Conservation (phyloP, 225 moss, liverwort and hornwort species). For the Pseudisothecium myosuroides region DNA sequence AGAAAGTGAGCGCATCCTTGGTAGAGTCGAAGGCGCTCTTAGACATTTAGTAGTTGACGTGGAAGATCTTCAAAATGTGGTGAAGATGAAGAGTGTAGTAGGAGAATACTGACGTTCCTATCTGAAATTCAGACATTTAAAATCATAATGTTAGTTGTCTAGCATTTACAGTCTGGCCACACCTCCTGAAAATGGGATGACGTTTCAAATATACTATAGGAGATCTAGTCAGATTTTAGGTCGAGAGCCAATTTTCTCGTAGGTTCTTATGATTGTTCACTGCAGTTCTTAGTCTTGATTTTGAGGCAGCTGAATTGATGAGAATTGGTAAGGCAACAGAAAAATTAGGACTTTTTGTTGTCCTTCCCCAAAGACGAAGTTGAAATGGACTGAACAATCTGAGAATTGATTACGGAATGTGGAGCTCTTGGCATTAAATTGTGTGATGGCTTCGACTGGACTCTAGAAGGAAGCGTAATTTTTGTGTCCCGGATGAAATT, state of each 20-base stretch:
- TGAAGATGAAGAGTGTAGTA: slow-evolving; percentile 10
- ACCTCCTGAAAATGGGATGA: neutral
- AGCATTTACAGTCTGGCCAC: neutral
- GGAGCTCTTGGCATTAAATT: neutral
- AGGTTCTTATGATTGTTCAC: neutral
- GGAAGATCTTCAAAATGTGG: slow-evolving; percentile 37
- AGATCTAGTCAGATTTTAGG: neutral
- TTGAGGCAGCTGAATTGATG: neutral
- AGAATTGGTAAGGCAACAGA: neutral
- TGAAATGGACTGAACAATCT: neutral
- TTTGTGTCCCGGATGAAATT: neutral
- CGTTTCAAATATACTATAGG: neutral
- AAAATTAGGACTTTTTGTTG: neutral
- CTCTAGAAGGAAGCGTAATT: neutral
- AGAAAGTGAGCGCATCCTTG: slow-evolving; percentile 38
- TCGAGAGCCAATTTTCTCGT: neutral
- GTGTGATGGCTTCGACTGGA: neutral
- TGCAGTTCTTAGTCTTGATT: neutral
- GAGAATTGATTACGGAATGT: neutral
- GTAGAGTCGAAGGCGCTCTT: slow-evolving; percentile 20
- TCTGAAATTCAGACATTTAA: neutral
- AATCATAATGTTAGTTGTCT: neutral
- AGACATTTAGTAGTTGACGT: slow-evolving; percentile 38
- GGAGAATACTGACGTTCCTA: neutral
- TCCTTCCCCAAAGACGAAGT: neutral